Base-by-base conservation (phyloP, 495 filamentous ascomycete species). In the Neurospora pannonica region DNA sequence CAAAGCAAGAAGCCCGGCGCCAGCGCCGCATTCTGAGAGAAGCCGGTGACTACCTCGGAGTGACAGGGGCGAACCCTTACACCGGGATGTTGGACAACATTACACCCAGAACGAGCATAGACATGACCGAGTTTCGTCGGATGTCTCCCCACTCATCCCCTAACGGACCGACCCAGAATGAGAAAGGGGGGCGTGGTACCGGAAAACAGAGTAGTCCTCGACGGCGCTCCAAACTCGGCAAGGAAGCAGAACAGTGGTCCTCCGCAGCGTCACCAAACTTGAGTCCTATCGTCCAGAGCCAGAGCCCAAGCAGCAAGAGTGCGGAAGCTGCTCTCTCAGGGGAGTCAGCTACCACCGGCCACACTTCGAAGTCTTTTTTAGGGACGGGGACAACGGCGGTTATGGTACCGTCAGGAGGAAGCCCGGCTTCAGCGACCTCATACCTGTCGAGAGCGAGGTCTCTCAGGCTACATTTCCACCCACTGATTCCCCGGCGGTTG, bases 31-130 rank as follows among this genome's bases (percentile, higher is more conserved):
- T 69, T 19, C 73, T 86, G 38, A 83, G 81, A 48, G 81, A 84
- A 71, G 86, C 85, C 71, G 84, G 86, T 19, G 87, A 89, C 74
- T 89, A 84, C 78, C 81, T 88, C 13, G 86, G 87, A 13, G 85
- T 88, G 15, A 86, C 86, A 74, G 86, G 87, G 24, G 83, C 84
- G n/a, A 87, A 89, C 74, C 86, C 87, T 13, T 78, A 83, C 62
- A 88, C 86, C n/a, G 86, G 87, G 2, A 78, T 81, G 74, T 83
- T 81, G 72, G 82, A 87, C 40, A 77, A 84, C 8, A 77, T 86
- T 38, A 86, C 85, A 11, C 84, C 84, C 19, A 85, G 84, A 17
- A 83, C 78, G 11, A 84, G 82, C 73, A 77, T 77, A 5, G 78
- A 75, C 3, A 82, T 77, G 19, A 67, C 71, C 13, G 67, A 48